These are phyloP conservation scores for Hanseniaspora lachancei DNA, from an alignment of 805 yeast genomes.

Conservation along the genomic window DNA sequence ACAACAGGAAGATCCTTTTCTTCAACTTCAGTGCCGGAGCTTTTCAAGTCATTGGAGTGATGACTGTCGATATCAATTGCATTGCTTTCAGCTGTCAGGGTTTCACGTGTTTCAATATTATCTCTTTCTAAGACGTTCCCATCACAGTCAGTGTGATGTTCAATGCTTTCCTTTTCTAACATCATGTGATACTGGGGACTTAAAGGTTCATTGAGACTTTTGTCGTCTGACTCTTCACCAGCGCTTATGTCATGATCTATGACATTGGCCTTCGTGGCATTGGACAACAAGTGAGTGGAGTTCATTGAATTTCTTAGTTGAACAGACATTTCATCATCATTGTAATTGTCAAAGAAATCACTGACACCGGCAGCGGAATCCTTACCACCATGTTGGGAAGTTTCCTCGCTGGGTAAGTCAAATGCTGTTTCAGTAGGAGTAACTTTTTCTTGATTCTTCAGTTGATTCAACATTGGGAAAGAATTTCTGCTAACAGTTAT, in stretches of 20 bases:
- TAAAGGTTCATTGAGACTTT: not conserved
- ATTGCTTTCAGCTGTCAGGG: not conserved
- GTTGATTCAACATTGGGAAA: slow-evolving; percentile 6
- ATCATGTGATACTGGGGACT: not conserved
- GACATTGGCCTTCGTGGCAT: not conserved
- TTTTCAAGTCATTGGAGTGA: not conserved
- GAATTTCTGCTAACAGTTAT: slow-evolving; percentile 15
- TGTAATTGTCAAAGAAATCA: slow-evolving; percentile 13
- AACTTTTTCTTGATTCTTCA: not conserved
- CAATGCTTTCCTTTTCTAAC: not conserved
- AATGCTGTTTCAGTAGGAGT: slow-evolving; percentile 5
- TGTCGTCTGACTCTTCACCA: slow-evolving; percentile 2
- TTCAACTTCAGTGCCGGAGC: not conserved
- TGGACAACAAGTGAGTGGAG: not conserved
- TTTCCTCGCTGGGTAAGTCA: not conserved
- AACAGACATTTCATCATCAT: slow-evolving; percentile 6
- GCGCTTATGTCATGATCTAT: not conserved
- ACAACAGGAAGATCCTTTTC: not conserved
- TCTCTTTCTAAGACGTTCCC: too few species aligned
- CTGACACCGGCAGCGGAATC: slow-evolving; percentile 10
- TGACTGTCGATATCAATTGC: not conserved
- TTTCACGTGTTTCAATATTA: not conserved
- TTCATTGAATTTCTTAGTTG: slow-evolving; percentile 5
- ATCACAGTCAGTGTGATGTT: not conserved
- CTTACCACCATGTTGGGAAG: not conserved